Base-by-base conservation (phyloP, 371 early-diverging fungal genomes). In the Chytridium lagenaria region DNA sequence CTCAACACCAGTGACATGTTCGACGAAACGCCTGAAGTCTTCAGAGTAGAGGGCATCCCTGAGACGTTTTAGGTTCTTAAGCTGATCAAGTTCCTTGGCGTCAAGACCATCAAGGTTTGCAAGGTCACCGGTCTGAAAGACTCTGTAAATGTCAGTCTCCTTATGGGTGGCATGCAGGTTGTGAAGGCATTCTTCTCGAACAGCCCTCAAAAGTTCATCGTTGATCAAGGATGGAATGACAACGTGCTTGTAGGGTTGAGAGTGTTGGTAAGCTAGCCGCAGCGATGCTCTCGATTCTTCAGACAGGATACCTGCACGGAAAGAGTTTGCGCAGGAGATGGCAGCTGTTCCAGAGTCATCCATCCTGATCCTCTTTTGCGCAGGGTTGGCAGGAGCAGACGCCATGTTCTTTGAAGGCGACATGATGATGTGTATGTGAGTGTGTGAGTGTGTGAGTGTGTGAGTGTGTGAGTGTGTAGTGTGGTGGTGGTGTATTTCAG, bases 81-180 rank as follows among this genome's bases (percentile, higher is more conserved):
- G 81, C 65, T 82, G 78, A 1, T 64, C 65, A 3, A 83, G 79
- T 73, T 92, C 93, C 19, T 78, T 78, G 1, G 68, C 75, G 0
- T 84, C 81, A 7, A 93, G 83, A 5, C 92, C 93, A 74, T 92
- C 91, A 70, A 93, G 77, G 77, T 93, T 93, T 64, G 92, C 92
- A 51, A 93, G 82, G 73, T 93, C 93, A 28, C 93, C 92, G 1
- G 92, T 90, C 82, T 92, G 92, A 75, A 88, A 81, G 61, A 78
- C 74, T 77, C 89, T 88, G 86, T 92, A 91, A 37, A 93, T 92
- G 72, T 93, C 93, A 0, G 93, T 93, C 73, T 92, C 92, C 78
- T 93, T 93, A 26, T 80, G 78, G 10, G 92, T 91, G 50, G 89
- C 91, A 65, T 87, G 87, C 59, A 93, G 78, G 15, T 84, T 77